Base-by-base conservation (phyloP, 2,329 filamentous ascomycete genomes). In the Daldinia sp. region DNA sequence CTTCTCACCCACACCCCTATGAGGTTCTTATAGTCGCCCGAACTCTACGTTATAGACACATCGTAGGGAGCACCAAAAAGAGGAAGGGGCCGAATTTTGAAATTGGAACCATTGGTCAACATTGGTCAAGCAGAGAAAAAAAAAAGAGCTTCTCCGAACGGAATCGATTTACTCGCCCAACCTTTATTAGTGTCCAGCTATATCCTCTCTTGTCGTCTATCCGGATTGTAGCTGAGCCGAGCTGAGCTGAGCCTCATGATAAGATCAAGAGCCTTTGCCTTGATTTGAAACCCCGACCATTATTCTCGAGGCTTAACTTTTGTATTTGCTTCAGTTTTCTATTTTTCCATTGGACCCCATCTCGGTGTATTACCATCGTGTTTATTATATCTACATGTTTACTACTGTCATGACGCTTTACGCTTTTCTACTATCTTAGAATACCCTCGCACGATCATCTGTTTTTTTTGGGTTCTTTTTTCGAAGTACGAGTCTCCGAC, bases 371-470 rank as follows among this genome's bases (percentile, higher is more conserved):
- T 47, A 59, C 48, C 63, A 57, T 66, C 63, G 60, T 57, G 53
- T 64, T 55, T 67, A 53, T 52, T 58, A 43, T 58, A 61, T 57
- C 53, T 60, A 62, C 34, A 61, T 63, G 34, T 64, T 63, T 54
- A 53, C 55, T 63, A 55, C 41, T 66, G 29, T 64, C 30, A 67
- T 64, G 64, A 68, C 61, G 48, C 39, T 63, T 61, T 61, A 64
- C 53, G 66, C 50, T 68, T 58, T 58, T 34, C 23, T 54, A 29
- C 51, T 60, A 54, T 66, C 32, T 61, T 66, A 66, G 61, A 66
- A 67, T 68, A 68, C 63, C 64, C 63, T 64, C 61, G 60, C 58
- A 68, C 61, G 41, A 52, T 59, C 30, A 50, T 58, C 35, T 63
- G 35, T 23, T 32, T 51, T 19, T 56, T n/a, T n/a, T n/a, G n/a